Conservation (phyloP, 164 flowering plant species). For the Stephania cephalantha region DNA sequence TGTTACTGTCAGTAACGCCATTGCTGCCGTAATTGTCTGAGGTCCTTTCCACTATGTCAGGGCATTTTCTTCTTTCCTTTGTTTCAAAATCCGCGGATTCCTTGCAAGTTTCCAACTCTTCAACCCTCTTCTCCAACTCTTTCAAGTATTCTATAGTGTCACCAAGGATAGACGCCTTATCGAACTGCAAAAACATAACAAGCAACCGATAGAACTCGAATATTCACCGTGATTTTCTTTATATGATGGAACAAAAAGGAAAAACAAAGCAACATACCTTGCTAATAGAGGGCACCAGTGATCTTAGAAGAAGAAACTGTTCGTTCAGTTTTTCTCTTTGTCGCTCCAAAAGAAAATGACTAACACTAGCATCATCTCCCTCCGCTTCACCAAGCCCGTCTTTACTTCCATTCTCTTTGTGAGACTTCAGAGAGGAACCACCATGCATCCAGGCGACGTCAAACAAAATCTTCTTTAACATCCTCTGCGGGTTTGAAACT, state of each 20-base stretch:
- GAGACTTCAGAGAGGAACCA: constrained; percentile 23
- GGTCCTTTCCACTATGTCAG: constrained; percentile 48
- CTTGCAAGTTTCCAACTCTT: constrained; percentile 53
- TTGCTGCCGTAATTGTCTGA: constrained; percentile 55
- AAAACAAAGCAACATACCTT: constrained; percentile 40
- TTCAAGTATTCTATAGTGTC: constrained; percentile 68
- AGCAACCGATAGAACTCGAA: neutral
- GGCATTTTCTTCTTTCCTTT: constrained; percentile 33
- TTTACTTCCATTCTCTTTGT: constrained; percentile 20
- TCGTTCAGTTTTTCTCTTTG: constrained; percentile 45
- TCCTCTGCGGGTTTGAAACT: constrained; percentile 29
- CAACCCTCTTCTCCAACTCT: constrained; percentile 71
- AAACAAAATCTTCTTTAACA: constrained; percentile 57
- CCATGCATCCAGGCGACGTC: constrained; percentile 49
- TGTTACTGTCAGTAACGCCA: constrained; percentile 15
- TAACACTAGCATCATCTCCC: constrained; percentile 30
- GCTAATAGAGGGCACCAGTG: constrained; percentile 55
- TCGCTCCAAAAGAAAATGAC: constrained; percentile 34
- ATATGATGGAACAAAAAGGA: neutral
- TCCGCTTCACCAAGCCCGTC: constrained; percentile 29
- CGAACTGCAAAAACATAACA: constrained; percentile 42
- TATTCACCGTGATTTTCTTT: neutral
- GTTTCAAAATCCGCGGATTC: constrained; percentile 30
- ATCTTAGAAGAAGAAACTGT: constrained; percentile 49
- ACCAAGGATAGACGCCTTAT: constrained; percentile 56